A percentile compares a stretch with the other conserved stretches of the same genome.
Conservation (phyloP, 2,329 filamentous ascomycete species). For the Nakataea oryzae region DNA sequence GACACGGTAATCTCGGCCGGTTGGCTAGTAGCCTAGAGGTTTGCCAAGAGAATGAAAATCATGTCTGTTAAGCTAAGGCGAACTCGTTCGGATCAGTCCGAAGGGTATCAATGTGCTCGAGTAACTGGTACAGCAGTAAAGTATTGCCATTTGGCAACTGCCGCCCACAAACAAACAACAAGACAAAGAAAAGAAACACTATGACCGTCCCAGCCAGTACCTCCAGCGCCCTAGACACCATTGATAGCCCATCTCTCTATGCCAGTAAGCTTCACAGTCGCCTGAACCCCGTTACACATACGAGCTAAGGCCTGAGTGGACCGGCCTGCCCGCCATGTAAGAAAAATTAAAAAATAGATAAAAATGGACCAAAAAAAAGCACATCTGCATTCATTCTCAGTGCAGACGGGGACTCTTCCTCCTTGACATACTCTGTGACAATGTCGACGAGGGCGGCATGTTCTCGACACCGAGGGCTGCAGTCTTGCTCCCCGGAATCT, state of each 20-base stretch:
- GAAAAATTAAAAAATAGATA: neutral
- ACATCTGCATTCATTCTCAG: constrained; percentile 3
- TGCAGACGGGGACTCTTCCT: constrained; percentile 45
- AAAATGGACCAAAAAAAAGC: neutral
- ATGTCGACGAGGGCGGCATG: constrained; percentile 27
- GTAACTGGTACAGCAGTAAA: neutral
- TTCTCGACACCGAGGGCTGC: constrained; percentile 40
- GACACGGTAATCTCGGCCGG: no score
- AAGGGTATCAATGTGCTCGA: constrained; percentile 4
- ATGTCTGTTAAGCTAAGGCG: neutral
- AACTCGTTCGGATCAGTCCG: neutral
- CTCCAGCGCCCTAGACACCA: neutral
- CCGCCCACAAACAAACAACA: neutral
- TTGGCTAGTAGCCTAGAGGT: neutral
- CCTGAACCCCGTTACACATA: neutral
- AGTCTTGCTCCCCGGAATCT: constrained; percentile 6
- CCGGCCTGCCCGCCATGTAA: neutral
- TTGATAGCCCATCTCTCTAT: neutral
- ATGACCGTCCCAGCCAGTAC: neutral
- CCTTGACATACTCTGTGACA: constrained; percentile 33
- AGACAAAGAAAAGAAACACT: neutral
- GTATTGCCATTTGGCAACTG: neutral
- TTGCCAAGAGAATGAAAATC: neutral
- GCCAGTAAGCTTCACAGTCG: neutral
- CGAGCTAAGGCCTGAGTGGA: no score